Base-by-base conservation (phyloP, 192 early-diverging fungal species). In the Backusella sp. region DNA sequence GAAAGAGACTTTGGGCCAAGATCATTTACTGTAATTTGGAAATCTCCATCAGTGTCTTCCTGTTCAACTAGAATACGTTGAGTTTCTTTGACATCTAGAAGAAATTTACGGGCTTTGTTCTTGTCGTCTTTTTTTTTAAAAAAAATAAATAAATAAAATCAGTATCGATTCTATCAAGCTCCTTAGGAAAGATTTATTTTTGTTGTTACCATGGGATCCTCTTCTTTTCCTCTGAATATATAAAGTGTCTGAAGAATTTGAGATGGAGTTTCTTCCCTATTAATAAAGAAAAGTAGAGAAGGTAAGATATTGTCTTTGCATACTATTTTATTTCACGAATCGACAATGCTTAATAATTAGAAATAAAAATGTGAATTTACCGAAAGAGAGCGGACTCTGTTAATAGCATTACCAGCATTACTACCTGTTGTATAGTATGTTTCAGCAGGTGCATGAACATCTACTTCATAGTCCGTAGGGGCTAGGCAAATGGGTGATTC, bases 1-100 rank as follows among this genome's bases (percentile, higher is more conserved):
- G 88, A 86, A 72, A 99, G 89, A 19, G 91, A 86, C 82, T 98
- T 99, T 34, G 96, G 98, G 0, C 98, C 98, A 6, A 83, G 72
- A 82, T 99, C 98, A 73, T 93, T 89, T 28, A 99, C 85, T 1
- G 98, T 98, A 74, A 99, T 98, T 77, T 98, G 98, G 74, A 88
- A 92, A 78, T 99, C 95, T 23, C 93, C 93, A 84, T 98, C 92
- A 0, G 96, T 97, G 78, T 99, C 98, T 82, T 98, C 98, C 75
- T 99, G 98, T 68, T 86, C 90, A 28, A 99, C 86, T 8, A 99
- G 86, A 36, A 84, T 75, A 65, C 91, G 86, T 66, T 94, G 90
- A 1, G 94, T 95, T 65, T 89, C 90, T 44, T 90, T 89, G 1
- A 98, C 96, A 66, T 98, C 92, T 59, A 98, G 87, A 11, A 97